Evolutionary conservation across 805 yeast species (phyloP).

Genomic region (Grigorovia jiainica): DNA sequence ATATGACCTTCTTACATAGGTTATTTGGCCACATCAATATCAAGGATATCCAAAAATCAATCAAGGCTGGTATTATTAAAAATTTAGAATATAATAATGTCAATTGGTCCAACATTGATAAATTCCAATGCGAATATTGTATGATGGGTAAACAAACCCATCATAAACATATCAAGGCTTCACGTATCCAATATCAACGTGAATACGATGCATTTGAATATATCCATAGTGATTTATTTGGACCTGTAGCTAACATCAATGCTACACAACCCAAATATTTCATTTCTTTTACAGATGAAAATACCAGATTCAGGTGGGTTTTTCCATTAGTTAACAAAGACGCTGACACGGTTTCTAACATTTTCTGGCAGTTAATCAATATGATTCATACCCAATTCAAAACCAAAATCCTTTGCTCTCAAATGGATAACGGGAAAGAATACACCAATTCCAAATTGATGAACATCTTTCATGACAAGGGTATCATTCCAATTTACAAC

Average conservation of each 20-base stretch:
- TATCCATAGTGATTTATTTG: conserved; percentile 7
- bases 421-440: conserved; percentile 8
- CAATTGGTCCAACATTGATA: conserved; percentile 26
- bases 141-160: conserved; percentile 62
- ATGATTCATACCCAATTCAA: conserved; percentile 4
- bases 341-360: neutral
- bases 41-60: neutral
- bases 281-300: conserved; percentile 6
- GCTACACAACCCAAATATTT: conserved; percentile 2
- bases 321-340: conserved; percentile 3
- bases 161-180: conserved; percentile 54
- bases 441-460: conserved; percentile 3
- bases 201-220: conserved; percentile 5
- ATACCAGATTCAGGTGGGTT: conserved; percentile 3
- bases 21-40: conserved; percentile 2
- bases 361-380: neutral
- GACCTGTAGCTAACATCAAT: conserved; percentile 2
- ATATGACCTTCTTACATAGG: neutral
- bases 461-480: conserved; percentile 1
- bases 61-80: neutral
- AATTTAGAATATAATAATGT: neutral
- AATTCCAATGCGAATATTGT: conserved; percentile 62
- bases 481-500: conserved; percentile 6
- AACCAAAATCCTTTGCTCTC: conserved; percentile 2
- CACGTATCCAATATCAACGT: conserved; percentile 36